Percentiles rank a stretch among this genome's conserved stretches.
Evolutionary conservation across 2,329 filamentous ascomycete genomes (phyloP).

Genomic region (Tolypocladium pustulatum): DNA sequence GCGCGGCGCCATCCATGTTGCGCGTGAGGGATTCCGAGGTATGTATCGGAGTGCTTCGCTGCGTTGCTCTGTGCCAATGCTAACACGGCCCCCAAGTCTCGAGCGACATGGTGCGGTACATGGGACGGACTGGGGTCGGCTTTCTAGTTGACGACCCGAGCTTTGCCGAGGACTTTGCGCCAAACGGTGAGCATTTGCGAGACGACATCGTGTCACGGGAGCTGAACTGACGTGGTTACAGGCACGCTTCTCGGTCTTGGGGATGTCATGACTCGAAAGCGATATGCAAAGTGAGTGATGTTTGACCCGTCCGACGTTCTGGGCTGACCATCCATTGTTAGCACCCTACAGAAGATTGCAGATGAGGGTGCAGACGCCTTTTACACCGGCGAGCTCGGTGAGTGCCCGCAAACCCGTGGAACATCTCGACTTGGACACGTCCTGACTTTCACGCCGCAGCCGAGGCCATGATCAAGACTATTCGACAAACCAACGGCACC

Average conservation of each 20-base stretch:
- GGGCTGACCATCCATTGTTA: constrained; percentile 9
- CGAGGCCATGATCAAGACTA: constrained; percentile 57
- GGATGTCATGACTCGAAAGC: constrained; percentile 68
- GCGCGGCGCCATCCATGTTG: constrained; percentile 62
- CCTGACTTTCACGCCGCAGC: constrained; percentile 33
- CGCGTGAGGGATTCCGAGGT: constrained; percentile 58
- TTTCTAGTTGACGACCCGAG: constrained; percentile 66
- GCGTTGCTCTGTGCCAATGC: background rate
- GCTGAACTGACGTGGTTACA: constrained; percentile 6
- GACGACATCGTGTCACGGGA: background rate
- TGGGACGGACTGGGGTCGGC: constrained; percentile 43
- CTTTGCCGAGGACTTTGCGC: constrained; percentile 85
- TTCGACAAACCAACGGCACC: constrained; percentile 64
- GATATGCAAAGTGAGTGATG: constrained; percentile 51
- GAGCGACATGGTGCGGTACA: constrained; percentile 65
- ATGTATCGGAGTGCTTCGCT: background rate
- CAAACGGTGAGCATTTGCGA: constrained; percentile 41
- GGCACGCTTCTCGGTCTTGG: constrained; percentile 59
- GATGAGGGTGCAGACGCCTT: constrained; percentile 62
- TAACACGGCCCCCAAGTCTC: constrained; percentile 35
- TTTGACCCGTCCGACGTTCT: background rate
- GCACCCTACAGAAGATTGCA: constrained; percentile 67
- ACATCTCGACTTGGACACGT: background rate
- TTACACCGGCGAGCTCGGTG: constrained; percentile 57
- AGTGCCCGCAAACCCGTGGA: background rate